These are phyloP conservation scores for Trematosphaeria pertusa DNA, from an alignment of 2,329 filamentous ascomycete genomes.

Conservation along the genomic window DNA sequence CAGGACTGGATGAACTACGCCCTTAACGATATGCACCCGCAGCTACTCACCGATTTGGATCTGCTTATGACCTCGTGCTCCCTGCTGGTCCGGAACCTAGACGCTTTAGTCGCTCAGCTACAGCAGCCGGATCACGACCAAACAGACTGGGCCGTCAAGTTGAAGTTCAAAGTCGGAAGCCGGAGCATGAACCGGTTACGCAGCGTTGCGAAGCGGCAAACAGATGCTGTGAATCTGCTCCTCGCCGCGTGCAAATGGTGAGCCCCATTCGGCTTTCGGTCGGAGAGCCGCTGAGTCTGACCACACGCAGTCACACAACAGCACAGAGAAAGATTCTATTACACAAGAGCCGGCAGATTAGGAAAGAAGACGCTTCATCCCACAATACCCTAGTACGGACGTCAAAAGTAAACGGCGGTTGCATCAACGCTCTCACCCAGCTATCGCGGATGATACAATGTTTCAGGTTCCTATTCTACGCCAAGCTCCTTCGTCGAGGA, in stretches of 20 bases:
- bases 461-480: slow-evolving; percentile 36
- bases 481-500: slow-evolving; percentile 31
- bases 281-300: slow-evolving; percentile 21
- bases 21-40: slow-evolving; percentile 42
- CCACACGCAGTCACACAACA: slow-evolving; percentile 36
- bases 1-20: slow-evolving; percentile 45
- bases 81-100: slow-evolving; percentile 38
- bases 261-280: slow-evolving; percentile 1
- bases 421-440: slow-evolving; percentile 35
- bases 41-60: slow-evolving; percentile 43
- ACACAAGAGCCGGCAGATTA: slow-evolving; percentile 45
- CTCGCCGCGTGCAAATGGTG: slow-evolving; percentile 43
- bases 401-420: slow-evolving; percentile 36
- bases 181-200: slow-evolving; percentile 41
- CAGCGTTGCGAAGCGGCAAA: slow-evolving; percentile 41
- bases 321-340: slow-evolving; percentile 47
- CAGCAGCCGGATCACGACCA: slow-evolving; percentile 40
- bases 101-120: slow-evolving; percentile 32
- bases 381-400: slow-evolving; percentile 37
- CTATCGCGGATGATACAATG: slow-evolving; percentile 44
- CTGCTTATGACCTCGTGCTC: slow-evolving; percentile 41
- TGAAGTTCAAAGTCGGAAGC: slow-evolving; percentile 40
- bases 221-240: slow-evolving; percentile 40
- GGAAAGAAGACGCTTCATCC: slow-evolving; percentile 38
- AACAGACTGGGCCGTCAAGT: slow-evolving; percentile 39